A percentile compares a stretch with the other conserved stretches of the same genome.
These are phyloP conservation scores for Heliocybe sulcata DNA, from an alignment of 1,284 basidiomycete genomes.

Conservation along the genomic window DNA sequence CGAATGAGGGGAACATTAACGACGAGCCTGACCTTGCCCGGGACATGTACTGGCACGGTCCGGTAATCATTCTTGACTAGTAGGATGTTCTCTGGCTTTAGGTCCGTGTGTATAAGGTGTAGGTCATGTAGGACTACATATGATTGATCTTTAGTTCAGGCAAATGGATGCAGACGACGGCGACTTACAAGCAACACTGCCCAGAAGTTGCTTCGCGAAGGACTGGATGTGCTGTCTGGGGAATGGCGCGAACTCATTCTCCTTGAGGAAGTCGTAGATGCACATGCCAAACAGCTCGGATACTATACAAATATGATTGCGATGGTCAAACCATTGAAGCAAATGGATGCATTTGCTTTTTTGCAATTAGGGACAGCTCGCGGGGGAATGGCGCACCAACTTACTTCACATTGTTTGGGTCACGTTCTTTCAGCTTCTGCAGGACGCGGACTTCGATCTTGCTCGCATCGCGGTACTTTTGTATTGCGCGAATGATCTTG, in stretches of 20 bases:
- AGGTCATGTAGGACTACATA: conserved; percentile 82
- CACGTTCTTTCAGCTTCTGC: conserved; percentile 84
- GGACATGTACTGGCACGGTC: conserved; percentile 45
- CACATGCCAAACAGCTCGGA: conserved; percentile 96
- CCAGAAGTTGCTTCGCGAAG: conserved; percentile 89
- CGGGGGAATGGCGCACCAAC: conserved; percentile 24
- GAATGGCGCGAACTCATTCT: conserved; percentile 96
- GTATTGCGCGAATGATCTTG: conserved; percentile 97
- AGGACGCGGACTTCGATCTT: conserved; percentile 98
- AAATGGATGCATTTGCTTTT: conserved; percentile 96
- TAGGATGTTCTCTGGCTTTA: conserved; percentile 98
- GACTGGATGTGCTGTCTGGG: conserved; percentile 94
- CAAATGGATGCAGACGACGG: conserved; percentile 3
- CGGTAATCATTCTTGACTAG: conserved; percentile 83
- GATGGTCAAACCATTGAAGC: conserved; percentile 91
- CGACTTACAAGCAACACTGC: conserved; percentile 87
- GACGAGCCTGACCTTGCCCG: conserved; percentile 44
- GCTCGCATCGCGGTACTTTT: conserved; percentile 97
- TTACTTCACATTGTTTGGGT: conserved; percentile 86
- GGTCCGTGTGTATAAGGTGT: conserved; percentile 93
- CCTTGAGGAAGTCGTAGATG: conserved; percentile 98
- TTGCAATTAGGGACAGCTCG: conserved; percentile 7
- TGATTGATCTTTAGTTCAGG: conserved; percentile 10
- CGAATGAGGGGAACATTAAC: conserved; percentile 1
- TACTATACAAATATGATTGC: conserved; percentile 97